A percentile compares a stretch with the other conserved stretches of the same genome.
Evolutionary conservation across 106 monocot species (phyloP).

Genomic region (Chionographis japonica): DNA sequence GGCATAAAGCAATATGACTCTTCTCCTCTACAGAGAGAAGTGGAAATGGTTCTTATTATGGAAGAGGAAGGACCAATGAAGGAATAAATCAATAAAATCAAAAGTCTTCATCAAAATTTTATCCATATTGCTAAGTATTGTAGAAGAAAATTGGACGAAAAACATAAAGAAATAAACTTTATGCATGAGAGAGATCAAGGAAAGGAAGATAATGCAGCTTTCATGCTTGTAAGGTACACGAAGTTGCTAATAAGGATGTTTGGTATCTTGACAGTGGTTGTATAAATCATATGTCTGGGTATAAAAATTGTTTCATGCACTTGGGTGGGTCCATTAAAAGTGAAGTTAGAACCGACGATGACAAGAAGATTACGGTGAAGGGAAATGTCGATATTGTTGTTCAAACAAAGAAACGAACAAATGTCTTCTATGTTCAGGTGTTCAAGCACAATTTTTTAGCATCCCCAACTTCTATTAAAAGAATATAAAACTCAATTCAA

Average conservation of each 20-base stretch:
- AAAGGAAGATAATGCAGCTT: too few relatives aligned
- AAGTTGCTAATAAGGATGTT: too few relatives aligned
- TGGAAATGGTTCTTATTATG: background rate
- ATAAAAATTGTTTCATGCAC: background rate
- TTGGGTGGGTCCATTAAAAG: background rate
- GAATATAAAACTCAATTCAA: background rate
- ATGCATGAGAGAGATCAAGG: too few relatives aligned
- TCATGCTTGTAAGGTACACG: too few relatives aligned
- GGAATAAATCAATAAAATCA: background rate
- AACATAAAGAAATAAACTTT: background rate
- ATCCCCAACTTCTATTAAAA: background rate
- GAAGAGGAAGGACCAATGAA: background rate
- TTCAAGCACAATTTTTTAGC: conserved; percentile 2
- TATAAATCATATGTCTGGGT: background rate
- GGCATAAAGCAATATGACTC: too few relatives aligned
- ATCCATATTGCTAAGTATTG: too few relatives aligned
- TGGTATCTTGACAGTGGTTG: too few relatives aligned
- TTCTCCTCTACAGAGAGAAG: too few relatives aligned
- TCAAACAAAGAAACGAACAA: background rate
- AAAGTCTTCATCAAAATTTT: background rate
- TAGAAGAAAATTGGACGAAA: background rate
- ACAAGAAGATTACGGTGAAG: background rate
- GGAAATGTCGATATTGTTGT: background rate
- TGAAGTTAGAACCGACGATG: background rate
- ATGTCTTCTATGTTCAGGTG: background rate